phyloP scores from a whole-genome alignment of 331 rosid genomes.

The Malus hybrid region DNA sequence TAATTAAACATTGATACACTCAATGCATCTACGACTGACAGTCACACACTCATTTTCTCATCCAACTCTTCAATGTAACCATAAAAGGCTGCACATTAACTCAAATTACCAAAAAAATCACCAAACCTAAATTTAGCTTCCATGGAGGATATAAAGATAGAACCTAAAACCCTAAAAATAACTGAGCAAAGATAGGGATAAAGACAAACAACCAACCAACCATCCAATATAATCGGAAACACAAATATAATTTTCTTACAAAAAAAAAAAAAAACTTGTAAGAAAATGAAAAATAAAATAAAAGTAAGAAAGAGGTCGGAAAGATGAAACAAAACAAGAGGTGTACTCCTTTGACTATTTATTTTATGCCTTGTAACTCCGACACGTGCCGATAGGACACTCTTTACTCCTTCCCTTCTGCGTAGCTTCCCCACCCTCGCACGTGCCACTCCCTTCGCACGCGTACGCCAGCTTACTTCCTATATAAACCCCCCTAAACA shows the following conservation, averaged over 20 bases:
- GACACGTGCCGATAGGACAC: neutral
- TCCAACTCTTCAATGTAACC: too few species aligned
- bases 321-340: neutral
- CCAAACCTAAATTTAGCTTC: neutral
- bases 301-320: neutral
- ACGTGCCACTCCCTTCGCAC: neutral
- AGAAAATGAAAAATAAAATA: neutral
- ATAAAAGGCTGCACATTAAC: too few species aligned
- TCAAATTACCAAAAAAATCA: too few species aligned
- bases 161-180: neutral
- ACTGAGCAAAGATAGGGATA: neutral
- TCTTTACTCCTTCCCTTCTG: too few species aligned
- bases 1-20: too few species aligned
- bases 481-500: conserved; percentile 3
- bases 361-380: neutral
- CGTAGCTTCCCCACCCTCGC: neutral
- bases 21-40: neutral
- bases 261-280: too few species aligned
- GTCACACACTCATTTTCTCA: too few species aligned
- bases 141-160: too few species aligned
- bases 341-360: conserved; percentile 1
- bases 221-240: neutral
- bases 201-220: neutral
- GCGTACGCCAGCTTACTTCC: neutral
- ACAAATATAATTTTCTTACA: neutral